Percentiles rank a stretch among this genome's conserved stretches.
These are phyloP conservation scores for Sporothrix schenckii DNA, from an alignment of 2,329 filamentous ascomycete genomes.

Conservation along the genomic window DNA sequence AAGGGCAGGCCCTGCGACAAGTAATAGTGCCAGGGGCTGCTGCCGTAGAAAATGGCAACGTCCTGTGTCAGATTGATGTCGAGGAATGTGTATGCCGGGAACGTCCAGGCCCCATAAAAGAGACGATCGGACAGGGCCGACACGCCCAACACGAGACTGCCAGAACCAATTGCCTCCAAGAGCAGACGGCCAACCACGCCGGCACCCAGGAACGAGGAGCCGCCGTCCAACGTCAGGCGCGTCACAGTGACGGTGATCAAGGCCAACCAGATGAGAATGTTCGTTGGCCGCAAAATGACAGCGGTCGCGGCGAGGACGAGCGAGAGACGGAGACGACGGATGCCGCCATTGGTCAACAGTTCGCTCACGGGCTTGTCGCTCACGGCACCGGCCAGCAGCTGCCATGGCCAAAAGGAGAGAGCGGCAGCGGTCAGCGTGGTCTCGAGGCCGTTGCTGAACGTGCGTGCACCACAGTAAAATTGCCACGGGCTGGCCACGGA, in stretches of 20 bases:
- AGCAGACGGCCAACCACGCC: constrained; percentile 57
- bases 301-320: constrained; percentile 78
- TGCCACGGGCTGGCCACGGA: constrained; percentile 84
- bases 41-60: constrained; percentile 89
- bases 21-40: constrained; percentile 91
- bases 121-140: constrained; percentile 71
- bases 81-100: constrained; percentile 84
- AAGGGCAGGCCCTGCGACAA: constrained; percentile 86
- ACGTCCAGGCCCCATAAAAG: constrained; percentile 84
- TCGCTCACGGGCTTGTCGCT: constrained; percentile 43
- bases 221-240: constrained; percentile 46
- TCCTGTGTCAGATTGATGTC: constrained; percentile 89
- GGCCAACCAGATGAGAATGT: constrained; percentile 79
- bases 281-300: constrained; percentile 86
- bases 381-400: constrained; percentile 56
- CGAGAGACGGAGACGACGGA: constrained; percentile 56
- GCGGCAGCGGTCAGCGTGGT: constrained; percentile 82
- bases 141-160: constrained; percentile 61
- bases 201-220: constrained; percentile 47
- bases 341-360: constrained; percentile 34
- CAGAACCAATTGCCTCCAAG: constrained; percentile 67
- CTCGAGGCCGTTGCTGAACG: constrained; percentile 92
- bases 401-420: constrained; percentile 85
- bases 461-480: constrained; percentile 92
- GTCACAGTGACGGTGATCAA: constrained; percentile 56